Evolutionary conservation across 2,329 filamentous ascomycete species (phyloP).

Genomic region (Fusarium austroafricanum): DNA sequence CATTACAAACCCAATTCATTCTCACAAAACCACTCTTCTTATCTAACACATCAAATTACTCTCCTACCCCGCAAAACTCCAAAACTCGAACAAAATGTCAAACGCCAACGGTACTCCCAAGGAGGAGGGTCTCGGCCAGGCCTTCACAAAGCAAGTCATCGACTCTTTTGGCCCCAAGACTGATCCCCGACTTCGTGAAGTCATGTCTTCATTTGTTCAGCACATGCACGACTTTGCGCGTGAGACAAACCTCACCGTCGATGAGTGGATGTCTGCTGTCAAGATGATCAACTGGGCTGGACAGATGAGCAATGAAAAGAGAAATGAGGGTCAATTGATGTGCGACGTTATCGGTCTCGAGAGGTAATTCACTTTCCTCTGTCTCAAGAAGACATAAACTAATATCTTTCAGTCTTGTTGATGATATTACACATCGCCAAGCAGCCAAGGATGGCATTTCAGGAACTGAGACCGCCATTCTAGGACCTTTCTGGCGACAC

Average conservation of each 20-base stretch:
- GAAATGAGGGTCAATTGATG: conserved; percentile 80
- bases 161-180: conserved; percentile 79
- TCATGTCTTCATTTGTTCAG: conserved; percentile 75
- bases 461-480: conserved; percentile 79
- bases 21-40: not conserved
- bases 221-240: conserved; percentile 86
- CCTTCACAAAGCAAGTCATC: conserved; percentile 80
- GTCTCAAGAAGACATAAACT: not conserved
- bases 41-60: not conserved
- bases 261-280: conserved; percentile 81
- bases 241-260: conserved; percentile 81
- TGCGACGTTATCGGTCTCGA: conserved; percentile 81
- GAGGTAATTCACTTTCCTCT: conserved; percentile 54
- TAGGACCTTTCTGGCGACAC: conserved; percentile 86
- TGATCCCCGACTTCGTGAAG: conserved; percentile 72
- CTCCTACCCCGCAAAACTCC: not conserved
- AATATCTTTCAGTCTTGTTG: conserved; percentile 66
- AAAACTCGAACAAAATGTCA: conserved; percentile 48
- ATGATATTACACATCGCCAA: conserved; percentile 80
- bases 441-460: conserved; percentile 58
- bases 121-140: conserved; percentile 50
- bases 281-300: conserved; percentile 70
- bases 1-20: not conserved
- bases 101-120: conserved; percentile 33
- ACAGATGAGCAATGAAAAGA: conserved; percentile 73